Evolutionary conservation across 805 yeast species (phyloP).

Genomic region (Wickerhamomyces xylosicus): DNA sequence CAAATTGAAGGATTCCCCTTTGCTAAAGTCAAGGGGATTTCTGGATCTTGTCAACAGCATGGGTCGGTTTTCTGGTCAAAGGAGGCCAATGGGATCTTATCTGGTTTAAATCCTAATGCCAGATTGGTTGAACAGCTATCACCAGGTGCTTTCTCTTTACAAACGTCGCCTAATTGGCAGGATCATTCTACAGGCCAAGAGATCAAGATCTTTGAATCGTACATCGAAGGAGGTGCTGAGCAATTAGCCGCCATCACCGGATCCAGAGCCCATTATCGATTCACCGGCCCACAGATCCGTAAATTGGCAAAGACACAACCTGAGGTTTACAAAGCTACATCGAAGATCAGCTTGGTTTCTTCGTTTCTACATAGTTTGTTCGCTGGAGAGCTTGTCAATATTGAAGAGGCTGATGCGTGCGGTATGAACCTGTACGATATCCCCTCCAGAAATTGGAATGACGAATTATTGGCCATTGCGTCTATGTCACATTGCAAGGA

Average conservation of each 20-base stretch:
- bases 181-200: slow-evolving; percentile 80
- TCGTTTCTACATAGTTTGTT: slow-evolving; percentile 67
- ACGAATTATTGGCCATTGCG: slow-evolving; percentile 37
- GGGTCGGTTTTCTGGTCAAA: slow-evolving; percentile 79
- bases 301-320: slow-evolving; percentile 48
- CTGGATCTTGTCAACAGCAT: slow-evolving; percentile 90
- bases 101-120: slow-evolving; percentile 21
- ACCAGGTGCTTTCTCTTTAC: slow-evolving; percentile 46
- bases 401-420: slow-evolving; percentile 84
- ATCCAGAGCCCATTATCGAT: slow-evolving; percentile 79
- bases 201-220: slow-evolving; percentile 46
- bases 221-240: slow-evolving; percentile 45
- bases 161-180: slow-evolving; percentile 86
- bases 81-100: slow-evolving; percentile 32
- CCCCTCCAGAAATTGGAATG: slow-evolving; percentile 41
- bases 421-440: slow-evolving; percentile 89
- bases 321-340: slow-evolving; percentile 42
- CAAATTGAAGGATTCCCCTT: slow-evolving; percentile 44
- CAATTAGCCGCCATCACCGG: slow-evolving; percentile 64
- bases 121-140: slow-evolving; percentile 36
- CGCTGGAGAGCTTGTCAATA: slow-evolving; percentile 47
- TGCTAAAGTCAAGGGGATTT: slow-evolving; percentile 47
- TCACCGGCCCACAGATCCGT: slow-evolving; percentile 87
- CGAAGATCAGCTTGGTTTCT: slow-evolving; percentile 64
- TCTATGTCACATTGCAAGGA: slow-evolving; percentile 22